phyloP scores from a whole-genome alignment of 176 grass and related monocot species.

The Musa troglodytarum region DNA sequence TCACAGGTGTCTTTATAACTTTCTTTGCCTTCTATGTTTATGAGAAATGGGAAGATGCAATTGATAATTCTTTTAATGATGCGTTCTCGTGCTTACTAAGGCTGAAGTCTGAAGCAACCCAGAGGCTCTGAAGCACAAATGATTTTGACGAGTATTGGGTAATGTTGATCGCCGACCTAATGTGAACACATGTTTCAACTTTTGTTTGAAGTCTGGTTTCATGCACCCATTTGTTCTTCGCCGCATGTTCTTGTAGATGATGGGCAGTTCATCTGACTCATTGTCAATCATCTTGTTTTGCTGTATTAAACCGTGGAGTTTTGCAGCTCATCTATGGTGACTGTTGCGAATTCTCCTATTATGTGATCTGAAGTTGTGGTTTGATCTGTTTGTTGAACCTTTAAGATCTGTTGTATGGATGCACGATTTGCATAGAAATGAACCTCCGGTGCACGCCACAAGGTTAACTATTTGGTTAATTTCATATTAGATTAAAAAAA shows the following conservation, averaged over 20 bases:
- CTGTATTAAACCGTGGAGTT: not conserved
- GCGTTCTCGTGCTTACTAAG: conserved; percentile 30
- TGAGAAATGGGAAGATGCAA: conserved; percentile 80
- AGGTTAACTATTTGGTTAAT: not conserved
- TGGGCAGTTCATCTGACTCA: not conserved
- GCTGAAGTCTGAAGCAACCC: conserved; percentile 35
- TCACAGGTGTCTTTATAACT: conserved; percentile 52
- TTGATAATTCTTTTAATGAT: conserved; percentile 41
- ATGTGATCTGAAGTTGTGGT: too few species aligned
- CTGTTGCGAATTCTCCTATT: not conserved
- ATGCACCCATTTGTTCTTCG: not conserved
- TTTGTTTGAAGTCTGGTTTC: not conserved
- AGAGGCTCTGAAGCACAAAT: conserved; percentile 40
- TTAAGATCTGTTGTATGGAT: too few species aligned
- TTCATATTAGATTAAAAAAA: not conserved
- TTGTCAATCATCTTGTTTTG: not conserved
- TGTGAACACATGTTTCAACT: not conserved
- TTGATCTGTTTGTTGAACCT: too few species aligned
- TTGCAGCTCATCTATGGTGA: not conserved
- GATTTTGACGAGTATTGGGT: not conserved
- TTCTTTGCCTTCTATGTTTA: conserved; percentile 69
- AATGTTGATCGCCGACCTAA: not conserved
- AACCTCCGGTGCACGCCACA: too few species aligned
- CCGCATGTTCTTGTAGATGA: not conserved
- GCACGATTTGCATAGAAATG: too few species aligned